phyloP scores from a whole-genome alignment of 108 stramenopile genomes.

The Pseudonitzschia multiseries region DNA sequence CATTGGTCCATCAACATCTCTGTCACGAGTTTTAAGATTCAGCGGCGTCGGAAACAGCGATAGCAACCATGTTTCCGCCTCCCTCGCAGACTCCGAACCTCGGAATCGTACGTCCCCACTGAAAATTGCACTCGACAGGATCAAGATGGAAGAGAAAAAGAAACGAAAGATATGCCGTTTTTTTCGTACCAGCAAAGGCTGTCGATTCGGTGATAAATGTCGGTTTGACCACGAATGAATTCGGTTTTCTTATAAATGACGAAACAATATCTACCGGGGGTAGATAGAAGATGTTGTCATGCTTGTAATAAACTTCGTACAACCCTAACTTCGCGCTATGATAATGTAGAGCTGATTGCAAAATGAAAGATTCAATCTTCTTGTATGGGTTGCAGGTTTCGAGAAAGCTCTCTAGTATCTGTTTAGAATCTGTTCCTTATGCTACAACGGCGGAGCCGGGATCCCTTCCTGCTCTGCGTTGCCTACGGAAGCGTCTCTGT shows the following conservation, averaged over 20 bases:
- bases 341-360: no score
- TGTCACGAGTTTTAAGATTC: not conserved
- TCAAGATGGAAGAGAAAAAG: constrained; percentile 2
- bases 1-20: not conserved
- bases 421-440: not conserved
- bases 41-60: not conserved
- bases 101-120: constrained; percentile 2
- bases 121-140: not conserved
- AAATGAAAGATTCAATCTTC: not conserved
- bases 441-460: constrained; percentile 4
- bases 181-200: constrained; percentile 3
- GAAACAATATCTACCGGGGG: not conserved
- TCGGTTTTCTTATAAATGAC: not conserved
- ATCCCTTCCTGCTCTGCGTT: not conserved
- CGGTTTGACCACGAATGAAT: constrained; percentile 3
- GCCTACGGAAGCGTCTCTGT: not conserved
- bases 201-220: constrained; percentile 15
- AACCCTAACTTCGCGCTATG: no score
- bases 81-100: not conserved
- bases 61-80: not conserved
- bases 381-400: no score
- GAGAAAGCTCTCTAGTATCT: not conserved
- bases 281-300: not conserved
- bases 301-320: not conserved
- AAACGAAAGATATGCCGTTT: constrained; percentile 8